A percentile compares a stretch with the other conserved stretches of the same genome.
Conservation (phyloP, 2,329 filamentous ascomycete species). For the Cytospora chrysosperma region DNA sequence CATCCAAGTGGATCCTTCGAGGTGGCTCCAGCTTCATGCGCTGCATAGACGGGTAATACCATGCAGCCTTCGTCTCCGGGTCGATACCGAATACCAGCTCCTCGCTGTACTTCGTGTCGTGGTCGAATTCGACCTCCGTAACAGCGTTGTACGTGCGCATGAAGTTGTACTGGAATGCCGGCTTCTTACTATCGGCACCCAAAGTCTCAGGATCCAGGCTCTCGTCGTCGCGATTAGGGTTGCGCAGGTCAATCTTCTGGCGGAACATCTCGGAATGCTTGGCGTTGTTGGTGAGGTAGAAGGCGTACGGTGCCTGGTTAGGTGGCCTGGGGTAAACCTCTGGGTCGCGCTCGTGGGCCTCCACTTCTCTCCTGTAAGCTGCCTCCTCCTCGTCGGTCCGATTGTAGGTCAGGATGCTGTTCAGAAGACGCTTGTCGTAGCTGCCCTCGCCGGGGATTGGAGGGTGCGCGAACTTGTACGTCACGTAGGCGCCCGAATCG, state of each 20-base stretch:
- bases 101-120: constrained; percentile 61
- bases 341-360: constrained; percentile 58
- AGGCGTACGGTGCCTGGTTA: constrained; percentile 64
- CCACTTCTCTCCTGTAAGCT: constrained; percentile 49
- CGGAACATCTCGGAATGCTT: constrained; percentile 55
- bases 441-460: constrained; percentile 49
- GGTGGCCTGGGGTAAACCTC: constrained; percentile 54
- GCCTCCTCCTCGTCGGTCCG: constrained; percentile 54
- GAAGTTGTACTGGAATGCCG: constrained; percentile 57
- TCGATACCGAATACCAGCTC: constrained; percentile 57
- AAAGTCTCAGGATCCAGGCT: constrained; percentile 52
- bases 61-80: constrained; percentile 51
- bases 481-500: constrained; percentile 67
- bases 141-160: constrained; percentile 65
- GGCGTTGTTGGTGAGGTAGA: constrained; percentile 56
- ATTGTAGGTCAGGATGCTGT: constrained; percentile 60
- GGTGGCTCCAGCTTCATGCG: constrained; percentile 61
- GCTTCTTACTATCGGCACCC: constrained; percentile 39
- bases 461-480: constrained; percentile 67
- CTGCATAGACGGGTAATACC: constrained; percentile 69
- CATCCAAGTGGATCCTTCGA: constrained; percentile 62
- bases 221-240: constrained; percentile 53
- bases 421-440: constrained; percentile 62
- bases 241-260: constrained; percentile 58
- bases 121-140: constrained; percentile 55